Evolutionary conservation across 306 rosid genomes (phyloP).

Genomic region (Gastrolobium villosum): DNA sequence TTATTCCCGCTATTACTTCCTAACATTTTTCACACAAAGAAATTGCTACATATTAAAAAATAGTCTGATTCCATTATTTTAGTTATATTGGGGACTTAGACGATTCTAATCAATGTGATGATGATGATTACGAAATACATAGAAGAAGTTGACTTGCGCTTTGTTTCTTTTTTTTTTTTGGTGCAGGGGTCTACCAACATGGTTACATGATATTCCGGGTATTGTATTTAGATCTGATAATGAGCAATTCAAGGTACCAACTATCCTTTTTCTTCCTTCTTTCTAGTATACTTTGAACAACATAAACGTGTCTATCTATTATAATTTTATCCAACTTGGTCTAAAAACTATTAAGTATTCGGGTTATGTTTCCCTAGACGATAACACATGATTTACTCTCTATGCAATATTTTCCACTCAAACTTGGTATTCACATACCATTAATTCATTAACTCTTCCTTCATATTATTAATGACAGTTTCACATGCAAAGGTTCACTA

Average conservation of each 20-base stretch:
- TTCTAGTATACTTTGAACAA: background rate
- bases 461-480: slow-evolving; percentile 57
- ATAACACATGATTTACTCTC: slow-evolving; percentile 5
- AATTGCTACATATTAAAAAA: background rate
- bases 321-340: background rate
- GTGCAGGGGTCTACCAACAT: slow-evolving; percentile 85
- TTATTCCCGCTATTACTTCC: background rate
- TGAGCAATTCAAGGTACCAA: slow-evolving; percentile 77
- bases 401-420: slow-evolving; percentile 4
- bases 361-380: background rate
- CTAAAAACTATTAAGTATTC: background rate
- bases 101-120: background rate
- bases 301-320: background rate
- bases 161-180: background rate
- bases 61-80: background rate
- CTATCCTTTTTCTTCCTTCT: background rate
- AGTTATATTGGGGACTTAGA: background rate
- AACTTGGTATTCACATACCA: background rate
- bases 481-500: slow-evolving; percentile 77
- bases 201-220: slow-evolving; percentile 80
- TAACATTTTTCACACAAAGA: background rate
- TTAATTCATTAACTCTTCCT: background rate
- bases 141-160: slow-evolving; percentile 9
- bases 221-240: slow-evolving; percentile 83
- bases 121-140: background rate